Evolutionary conservation across 106 monocot species (phyloP).

Genomic region (Dendrobium chrysotoxum): DNA sequence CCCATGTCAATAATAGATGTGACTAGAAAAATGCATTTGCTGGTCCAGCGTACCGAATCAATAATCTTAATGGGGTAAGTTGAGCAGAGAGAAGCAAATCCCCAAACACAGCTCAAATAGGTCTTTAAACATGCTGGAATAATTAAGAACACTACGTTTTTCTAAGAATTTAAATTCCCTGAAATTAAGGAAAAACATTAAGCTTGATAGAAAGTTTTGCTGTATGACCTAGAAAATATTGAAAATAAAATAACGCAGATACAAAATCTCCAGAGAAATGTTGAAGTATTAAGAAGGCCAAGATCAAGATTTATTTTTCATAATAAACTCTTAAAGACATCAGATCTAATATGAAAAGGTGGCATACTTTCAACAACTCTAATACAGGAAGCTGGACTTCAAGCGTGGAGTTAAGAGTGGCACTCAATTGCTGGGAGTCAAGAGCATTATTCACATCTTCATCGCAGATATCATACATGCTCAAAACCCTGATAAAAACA

Average conservation of each 20-base stretch:
- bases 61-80: neutral
- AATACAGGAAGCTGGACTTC: constrained; percentile 68
- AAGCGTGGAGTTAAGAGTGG: constrained; percentile 13
- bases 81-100: neutral
- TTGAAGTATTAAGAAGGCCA: neutral
- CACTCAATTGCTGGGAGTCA: constrained; percentile 18
- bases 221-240: neutral
- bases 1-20: neutral
- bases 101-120: neutral
- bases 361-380: constrained; percentile 78
- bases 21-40: neutral
- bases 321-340: neutral
- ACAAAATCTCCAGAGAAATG: neutral
- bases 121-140: neutral
- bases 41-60: neutral
- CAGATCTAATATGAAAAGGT: neutral
- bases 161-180: neutral
- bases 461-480: constrained; percentile 63
- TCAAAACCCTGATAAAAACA: constrained; percentile 49
- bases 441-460: constrained; percentile 44
- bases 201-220: neutral
- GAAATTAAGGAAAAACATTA: neutral
- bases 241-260: neutral
- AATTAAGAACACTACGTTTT: neutral
- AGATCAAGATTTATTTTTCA: neutral